phyloP scores from a whole-genome alignment of 345 rosid species.

The Cardamine chenopodiifolia region DNA sequence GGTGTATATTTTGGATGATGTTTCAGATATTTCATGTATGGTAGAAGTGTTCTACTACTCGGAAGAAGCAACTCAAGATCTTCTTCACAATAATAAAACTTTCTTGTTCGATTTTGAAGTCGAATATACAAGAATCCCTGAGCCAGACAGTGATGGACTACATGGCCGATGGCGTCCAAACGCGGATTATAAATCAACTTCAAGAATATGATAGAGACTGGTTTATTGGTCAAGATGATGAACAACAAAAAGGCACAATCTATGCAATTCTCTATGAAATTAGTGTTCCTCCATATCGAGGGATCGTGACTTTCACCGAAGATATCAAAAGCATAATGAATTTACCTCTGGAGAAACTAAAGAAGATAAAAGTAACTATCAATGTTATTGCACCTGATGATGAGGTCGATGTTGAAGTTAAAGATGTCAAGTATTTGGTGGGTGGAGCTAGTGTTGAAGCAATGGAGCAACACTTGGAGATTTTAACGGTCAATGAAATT shows the following conservation, averaged over 20 bases:
- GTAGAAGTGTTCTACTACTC: neutral
- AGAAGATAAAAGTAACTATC: neutral
- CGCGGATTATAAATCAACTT: neutral
- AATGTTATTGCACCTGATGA: neutral
- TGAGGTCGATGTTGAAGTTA: neutral
- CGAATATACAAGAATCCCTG: neutral
- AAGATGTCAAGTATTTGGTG: too few species aligned
- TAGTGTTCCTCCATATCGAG: neutral
- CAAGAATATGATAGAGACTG: neutral
- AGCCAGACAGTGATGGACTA: neutral
- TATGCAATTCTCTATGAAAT: neutral
- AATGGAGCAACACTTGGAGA: neutral
- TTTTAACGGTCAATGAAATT: neutral
- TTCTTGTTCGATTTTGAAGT: neutral
- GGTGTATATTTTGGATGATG: neutral
- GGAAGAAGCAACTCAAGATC: neutral
- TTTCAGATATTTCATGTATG: neutral
- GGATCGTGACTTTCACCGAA: neutral
- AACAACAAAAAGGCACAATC: neutral
- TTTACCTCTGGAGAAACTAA: neutral
- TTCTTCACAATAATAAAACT: too few species aligned
- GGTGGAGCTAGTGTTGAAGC: neutral
- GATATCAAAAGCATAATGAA: neutral
- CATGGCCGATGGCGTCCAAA: neutral
- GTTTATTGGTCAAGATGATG: neutral